Base-by-base conservation (phyloP, 352 stramenopile species). In the Globisporangium nagaii region DNA sequence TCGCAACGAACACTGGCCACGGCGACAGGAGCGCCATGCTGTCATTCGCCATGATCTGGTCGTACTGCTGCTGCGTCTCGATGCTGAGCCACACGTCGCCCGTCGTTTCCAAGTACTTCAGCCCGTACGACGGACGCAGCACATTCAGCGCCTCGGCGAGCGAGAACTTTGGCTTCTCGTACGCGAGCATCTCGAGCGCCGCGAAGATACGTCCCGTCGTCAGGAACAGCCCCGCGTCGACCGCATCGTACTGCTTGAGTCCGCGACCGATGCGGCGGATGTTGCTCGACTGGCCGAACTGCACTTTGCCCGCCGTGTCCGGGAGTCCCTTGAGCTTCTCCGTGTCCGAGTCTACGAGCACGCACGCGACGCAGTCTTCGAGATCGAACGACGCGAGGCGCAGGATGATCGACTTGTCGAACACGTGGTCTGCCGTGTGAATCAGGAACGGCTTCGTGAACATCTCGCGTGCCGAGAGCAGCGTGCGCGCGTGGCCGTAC, bases 141-240 rank as follows among this genome's bases (percentile, higher is more conserved):
- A 91, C 78, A 68, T 90, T 92, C 19, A 92, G 54, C n/a, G 82
- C 82, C 42, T 92, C 82, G 3, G 82, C 82, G 3, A 92, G 62
- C n/a, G 82, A 92, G 58, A 90, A 92, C 63, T 89, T 86, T 39
- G 77, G 77, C 43, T 90, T 90, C 48, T 90, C 75, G 44, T 89
- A 89, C n/a, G 82, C 82, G 20, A 92, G 56, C 71, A 88, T 80
- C 62, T 92, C 77, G n/a, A 92, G 51, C 50, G 82, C 82, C n/a
- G 79, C 79, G 57, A 92, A 92, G 24, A 92, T 72, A 3, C 73
- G 63, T 0, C 60, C 68, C 0, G 82, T 90, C 11, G 77, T 88
- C 20, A 92, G 65, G 47, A 92, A 92, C 19, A 92, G 56, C 6
- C 82, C 82, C 0, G 82, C 82, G 51, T 92, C 82, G 52, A 92